These are phyloP conservation scores for Lichtheimia hyalospora DNA, from an alignment of 371 early-diverging fungal genomes.

Conservation along the genomic window DNA sequence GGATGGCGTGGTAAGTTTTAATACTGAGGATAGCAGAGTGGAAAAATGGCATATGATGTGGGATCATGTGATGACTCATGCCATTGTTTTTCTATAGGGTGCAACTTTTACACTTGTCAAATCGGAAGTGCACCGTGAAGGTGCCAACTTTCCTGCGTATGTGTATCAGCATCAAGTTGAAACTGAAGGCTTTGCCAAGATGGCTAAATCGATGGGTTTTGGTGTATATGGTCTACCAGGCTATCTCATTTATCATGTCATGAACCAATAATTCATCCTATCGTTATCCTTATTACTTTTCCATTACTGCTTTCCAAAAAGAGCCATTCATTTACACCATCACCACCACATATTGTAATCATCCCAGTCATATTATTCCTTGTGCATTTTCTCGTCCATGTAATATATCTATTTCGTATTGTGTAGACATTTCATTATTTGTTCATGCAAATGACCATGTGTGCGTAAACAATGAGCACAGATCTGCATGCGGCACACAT, in stretches of 20 bases:
- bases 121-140: slow-evolving; percentile 66
- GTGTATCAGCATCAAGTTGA: slow-evolving; percentile 69
- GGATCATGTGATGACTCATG: background rate
- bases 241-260: slow-evolving; percentile 41
- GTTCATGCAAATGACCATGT: no score
- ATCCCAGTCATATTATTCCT: no score
- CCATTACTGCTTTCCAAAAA: no score
- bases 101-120: slow-evolving; percentile 57
- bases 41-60: no score
- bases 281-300: no score
- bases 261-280: slow-evolving; percentile 21
- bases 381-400: no score
- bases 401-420: no score
- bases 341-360: no score
- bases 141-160: slow-evolving; percentile 66
- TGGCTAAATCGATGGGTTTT: slow-evolving; percentile 63
- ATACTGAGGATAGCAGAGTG: background rate
- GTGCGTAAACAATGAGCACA: no score
- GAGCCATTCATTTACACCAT: no score
- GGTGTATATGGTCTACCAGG: slow-evolving; percentile 49
- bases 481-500: no score
- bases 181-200: slow-evolving; percentile 80
- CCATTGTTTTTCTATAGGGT: slow-evolving; percentile 15
- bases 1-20: slow-evolving; percentile 31
- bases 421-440: no score